Conservation (phyloP, 2,329 filamentous ascomycete species). For the Thielaviopsis ethacetica region DNA sequence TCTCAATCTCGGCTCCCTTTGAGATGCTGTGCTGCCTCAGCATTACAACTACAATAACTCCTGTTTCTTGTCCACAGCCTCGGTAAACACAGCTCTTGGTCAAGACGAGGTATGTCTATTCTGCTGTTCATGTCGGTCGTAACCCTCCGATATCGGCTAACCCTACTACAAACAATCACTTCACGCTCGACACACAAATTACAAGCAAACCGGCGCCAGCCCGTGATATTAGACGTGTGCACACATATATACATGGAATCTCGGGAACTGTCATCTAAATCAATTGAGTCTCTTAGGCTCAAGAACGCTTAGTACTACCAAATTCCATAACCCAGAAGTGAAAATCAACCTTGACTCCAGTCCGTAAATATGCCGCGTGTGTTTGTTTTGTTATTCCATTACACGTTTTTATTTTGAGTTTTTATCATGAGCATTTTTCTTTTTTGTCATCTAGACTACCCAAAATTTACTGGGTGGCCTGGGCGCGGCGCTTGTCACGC, state of each 20-base stretch:
- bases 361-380: conserved; percentile 4
- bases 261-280: conserved; percentile 5
- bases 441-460: conserved; percentile 1
- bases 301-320: conserved; percentile 3
- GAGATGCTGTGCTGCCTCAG: background rate
- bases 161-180: background rate
- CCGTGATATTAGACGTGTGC: background rate
- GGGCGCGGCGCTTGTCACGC: conserved; percentile 87
- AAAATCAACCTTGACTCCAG: conserved; percentile 9
- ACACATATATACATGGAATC: background rate
- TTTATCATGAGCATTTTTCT: conserved; percentile 6
- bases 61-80: no score
- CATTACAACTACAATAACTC: no score
- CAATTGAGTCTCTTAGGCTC: conserved; percentile 6
- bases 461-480: conserved; percentile 31
- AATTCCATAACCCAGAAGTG: background rate
- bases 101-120: background rate
- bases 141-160: background rate
- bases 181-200: background rate
- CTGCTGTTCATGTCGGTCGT: no score
- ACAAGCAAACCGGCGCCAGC: background rate
- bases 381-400: conserved; percentile 2
- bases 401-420: conserved; percentile 8
- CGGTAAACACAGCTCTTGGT: background rate
- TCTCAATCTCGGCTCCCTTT: background rate